A percentile compares a stretch with the other conserved stretches of the same genome.
These are phyloP conservation scores for Exophiala aquamarina DNA, from an alignment of 2,329 filamentous ascomycete genomes.

Conservation along the genomic window DNA sequence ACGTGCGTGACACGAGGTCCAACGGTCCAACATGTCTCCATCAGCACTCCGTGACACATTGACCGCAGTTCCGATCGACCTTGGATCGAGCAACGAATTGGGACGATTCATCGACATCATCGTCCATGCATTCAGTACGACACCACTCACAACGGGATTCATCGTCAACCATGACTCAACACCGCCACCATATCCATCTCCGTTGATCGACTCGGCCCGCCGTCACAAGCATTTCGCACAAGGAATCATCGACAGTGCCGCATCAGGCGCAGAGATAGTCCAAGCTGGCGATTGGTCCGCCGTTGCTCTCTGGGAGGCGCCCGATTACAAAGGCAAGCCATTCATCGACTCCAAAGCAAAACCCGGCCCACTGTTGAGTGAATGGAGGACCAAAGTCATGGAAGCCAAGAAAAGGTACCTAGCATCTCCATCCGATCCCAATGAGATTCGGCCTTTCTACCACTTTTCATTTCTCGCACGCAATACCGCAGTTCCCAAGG, in stretches of 20 bases:
- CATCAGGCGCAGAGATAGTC: slow-evolving; percentile 22
- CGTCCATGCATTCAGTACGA: slow-evolving; percentile 18
- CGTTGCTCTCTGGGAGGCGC: slow-evolving; percentile 25
- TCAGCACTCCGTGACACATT: background rate
- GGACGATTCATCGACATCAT: slow-evolving; percentile 23
- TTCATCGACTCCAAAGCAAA: slow-evolving; percentile 22
- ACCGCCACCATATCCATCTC: slow-evolving; percentile 22
- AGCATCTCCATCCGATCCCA: slow-evolving; percentile 1
- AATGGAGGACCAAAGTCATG: slow-evolving; percentile 21
- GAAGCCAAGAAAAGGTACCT: slow-evolving; percentile 21
- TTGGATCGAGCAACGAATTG: slow-evolving; percentile 11
- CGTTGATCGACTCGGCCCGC: slow-evolving; percentile 15
- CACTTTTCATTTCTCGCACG: slow-evolving; percentile 26
- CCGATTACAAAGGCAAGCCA: slow-evolving; percentile 18
- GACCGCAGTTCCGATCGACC: slow-evolving; percentile 5
- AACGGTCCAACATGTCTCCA: slow-evolving; percentile 1
- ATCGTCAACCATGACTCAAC: slow-evolving; percentile 24
- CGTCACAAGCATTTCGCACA: slow-evolving; percentile 20
- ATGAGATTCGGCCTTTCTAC: slow-evolving; percentile 19
- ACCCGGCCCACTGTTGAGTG: slow-evolving; percentile 16
- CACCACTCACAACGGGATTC: slow-evolving; percentile 21
- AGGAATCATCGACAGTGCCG: slow-evolving; percentile 21
- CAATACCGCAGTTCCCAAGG: slow-evolving; percentile 16
- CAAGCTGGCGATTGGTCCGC: slow-evolving; percentile 26
- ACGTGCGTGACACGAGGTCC: too few species aligned